Conservation (phyloP, 352 stramenopile species). For the Sclerospora graminicola region DNA sequence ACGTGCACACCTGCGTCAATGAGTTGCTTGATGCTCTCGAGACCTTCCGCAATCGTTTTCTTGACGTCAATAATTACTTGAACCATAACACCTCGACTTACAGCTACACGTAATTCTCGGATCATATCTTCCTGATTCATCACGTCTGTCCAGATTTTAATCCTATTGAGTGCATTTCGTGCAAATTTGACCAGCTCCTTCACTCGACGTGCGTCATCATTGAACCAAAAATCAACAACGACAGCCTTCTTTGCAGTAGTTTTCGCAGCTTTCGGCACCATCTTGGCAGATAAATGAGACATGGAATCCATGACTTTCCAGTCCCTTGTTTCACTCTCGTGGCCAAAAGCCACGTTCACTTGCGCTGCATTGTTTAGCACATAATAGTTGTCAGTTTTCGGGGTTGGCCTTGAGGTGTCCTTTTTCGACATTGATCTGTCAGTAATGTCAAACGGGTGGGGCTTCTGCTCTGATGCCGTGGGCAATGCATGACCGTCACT, state of each 20-base stretch:
- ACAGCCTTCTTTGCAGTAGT: background rate
- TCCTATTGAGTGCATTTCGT: constrained; percentile 1
- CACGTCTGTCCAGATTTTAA: constrained; percentile 4
- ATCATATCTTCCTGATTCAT: constrained; percentile 1
- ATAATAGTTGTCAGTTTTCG: background rate
- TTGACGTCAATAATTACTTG: constrained; percentile 4
- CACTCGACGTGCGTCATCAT: background rate
- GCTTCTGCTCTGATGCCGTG: too few relatives aligned
- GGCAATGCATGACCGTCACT: too few relatives aligned
- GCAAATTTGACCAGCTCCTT: constrained; percentile 3
- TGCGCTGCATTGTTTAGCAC: too few relatives aligned
- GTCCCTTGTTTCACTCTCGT: too few relatives aligned
- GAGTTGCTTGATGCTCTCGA: constrained; percentile 2
- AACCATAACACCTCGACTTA: constrained; percentile 1
- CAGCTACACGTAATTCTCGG: background rate
- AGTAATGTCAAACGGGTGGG: too few relatives aligned
- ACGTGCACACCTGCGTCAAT: constrained; percentile 3
- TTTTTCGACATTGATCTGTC: too few relatives aligned
- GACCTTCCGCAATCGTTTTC: background rate
- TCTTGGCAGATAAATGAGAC: too few relatives aligned
- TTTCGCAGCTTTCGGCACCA: too few relatives aligned
- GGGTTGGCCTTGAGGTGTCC: background rate
- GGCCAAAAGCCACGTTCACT: background rate
- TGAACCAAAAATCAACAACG: constrained; percentile 6
- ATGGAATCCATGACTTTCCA: too few relatives aligned